These are phyloP conservation scores for Microdochium bolleyi DNA, from an alignment of 2,329 filamentous ascomycete species.

Conservation along the genomic window DNA sequence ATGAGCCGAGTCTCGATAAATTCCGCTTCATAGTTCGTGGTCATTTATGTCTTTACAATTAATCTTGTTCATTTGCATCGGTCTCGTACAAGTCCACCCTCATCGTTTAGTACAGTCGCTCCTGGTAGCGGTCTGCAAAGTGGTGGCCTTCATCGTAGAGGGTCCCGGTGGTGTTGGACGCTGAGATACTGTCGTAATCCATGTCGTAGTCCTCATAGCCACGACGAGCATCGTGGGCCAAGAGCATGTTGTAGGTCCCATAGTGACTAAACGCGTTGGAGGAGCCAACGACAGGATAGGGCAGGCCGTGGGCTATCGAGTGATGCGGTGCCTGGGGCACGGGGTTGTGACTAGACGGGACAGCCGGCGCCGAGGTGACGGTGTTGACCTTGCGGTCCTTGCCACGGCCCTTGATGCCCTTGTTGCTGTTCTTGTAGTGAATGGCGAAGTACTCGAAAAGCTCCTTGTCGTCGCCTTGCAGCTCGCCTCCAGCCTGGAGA, in stretches of 20 bases:
- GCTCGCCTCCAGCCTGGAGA: constrained; percentile 42
- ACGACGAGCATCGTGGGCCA: constrained; percentile 17
- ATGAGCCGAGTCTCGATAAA: neutral
- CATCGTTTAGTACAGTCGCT: constrained; percentile 31
- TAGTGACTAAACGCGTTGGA: neutral
- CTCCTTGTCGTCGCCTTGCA: constrained; percentile 63
- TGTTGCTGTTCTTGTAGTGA: constrained; percentile 97
- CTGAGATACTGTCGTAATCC: constrained; percentile 28
- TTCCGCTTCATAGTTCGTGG: neutral
- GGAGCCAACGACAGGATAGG: constrained; percentile 9
- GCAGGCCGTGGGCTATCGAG: constrained; percentile 16
- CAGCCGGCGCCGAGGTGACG: constrained; percentile 13
- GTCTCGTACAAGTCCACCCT: neutral
- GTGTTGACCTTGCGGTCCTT: constrained; percentile 63
- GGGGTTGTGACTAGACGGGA: constrained; percentile 7
- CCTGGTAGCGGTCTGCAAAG: constrained; percentile 20
- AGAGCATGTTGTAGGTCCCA: constrained; percentile 3
- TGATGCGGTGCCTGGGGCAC: constrained; percentile 6
- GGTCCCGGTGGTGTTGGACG: constrained; percentile 24
- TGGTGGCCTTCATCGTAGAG: constrained; percentile 37
- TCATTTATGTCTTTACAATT: neutral
- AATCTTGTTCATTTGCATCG: neutral
- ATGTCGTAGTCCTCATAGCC: constrained; percentile 35
- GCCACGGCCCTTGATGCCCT: constrained; percentile 93
- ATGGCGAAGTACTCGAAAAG: constrained; percentile 77